These are phyloP conservation scores for Clavispora carvajalis DNA, from an alignment of 805 yeast genomes.

Conservation along the genomic window DNA sequence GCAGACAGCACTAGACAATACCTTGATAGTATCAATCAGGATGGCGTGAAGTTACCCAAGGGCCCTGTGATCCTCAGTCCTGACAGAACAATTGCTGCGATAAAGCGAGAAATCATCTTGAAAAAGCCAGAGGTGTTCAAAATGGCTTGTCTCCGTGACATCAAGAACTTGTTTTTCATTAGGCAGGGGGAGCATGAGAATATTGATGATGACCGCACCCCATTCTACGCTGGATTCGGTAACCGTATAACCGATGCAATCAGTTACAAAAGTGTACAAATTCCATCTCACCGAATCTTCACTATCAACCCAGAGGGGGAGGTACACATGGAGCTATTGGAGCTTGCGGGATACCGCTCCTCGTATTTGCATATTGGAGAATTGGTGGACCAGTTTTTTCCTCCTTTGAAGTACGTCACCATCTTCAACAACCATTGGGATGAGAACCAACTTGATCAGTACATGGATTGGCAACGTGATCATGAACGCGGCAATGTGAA, in stretches of 20 bases:
- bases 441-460: conserved; percentile 30
- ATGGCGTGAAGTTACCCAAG: conserved; percentile 59
- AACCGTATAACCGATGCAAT: conserved; percentile 95
- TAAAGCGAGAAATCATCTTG: conserved; percentile 83
- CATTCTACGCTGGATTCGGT: conserved; percentile 97
- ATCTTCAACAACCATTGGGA: conserved; percentile 30
- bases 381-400: conserved; percentile 94
- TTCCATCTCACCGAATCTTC: conserved; percentile 90
- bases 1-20: conserved; percentile 90
- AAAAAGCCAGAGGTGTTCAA: conserved; percentile 98
- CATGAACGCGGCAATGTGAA: conserved; percentile 1
- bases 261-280: conserved; percentile 87
- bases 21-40: conserved; percentile 69
- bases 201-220: conserved; percentile 51
- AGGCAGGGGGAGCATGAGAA: conserved; percentile 10
- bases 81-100: conserved; percentile 93
- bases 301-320: conserved; percentile 96
- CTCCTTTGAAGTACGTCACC: conserved; percentile 51
- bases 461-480: conserved; percentile 19
- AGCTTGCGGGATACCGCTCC: conserved; percentile 86
- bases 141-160: conserved; percentile 92
- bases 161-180: conserved; percentile 59
- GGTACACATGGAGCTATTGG: conserved; percentile 93
- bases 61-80: conserved; percentile 97
- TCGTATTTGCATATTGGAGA: conserved; percentile 88